phyloP scores from a whole-genome alignment of 2,329 filamentous ascomycete genomes.

The Penicillium occitanis region DNA sequence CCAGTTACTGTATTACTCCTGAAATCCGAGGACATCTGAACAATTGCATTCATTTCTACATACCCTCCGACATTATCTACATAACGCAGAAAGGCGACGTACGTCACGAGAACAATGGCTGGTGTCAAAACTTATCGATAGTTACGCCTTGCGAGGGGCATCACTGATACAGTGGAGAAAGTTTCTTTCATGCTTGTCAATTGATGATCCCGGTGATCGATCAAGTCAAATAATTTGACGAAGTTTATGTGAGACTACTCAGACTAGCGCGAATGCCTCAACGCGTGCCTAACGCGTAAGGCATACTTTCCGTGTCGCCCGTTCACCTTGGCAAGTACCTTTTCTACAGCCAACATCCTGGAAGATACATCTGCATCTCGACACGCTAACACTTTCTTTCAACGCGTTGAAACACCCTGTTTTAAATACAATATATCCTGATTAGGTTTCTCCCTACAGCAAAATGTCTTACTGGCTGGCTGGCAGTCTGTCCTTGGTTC shows the following conservation, averaged over 20 bases:
- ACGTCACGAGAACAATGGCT: neutral
- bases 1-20: neutral
- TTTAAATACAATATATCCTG: slow-evolving; percentile 2
- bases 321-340: slow-evolving; percentile 5
- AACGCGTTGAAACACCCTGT: slow-evolving; percentile 9
- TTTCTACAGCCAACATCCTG: neutral
- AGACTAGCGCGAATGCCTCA: neutral
- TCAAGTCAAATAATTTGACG: neutral
- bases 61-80: neutral
- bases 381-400: slow-evolving; percentile 10
- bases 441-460: neutral
- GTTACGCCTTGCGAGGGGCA: neutral
- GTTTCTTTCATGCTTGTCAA: slow-evolving; percentile 9
- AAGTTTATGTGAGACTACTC: neutral
- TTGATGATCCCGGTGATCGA: neutral
- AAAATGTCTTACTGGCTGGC: neutral
- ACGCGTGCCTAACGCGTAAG: slow-evolving; percentile 17
- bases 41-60: neutral
- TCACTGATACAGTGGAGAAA: neutral
- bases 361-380: neutral
- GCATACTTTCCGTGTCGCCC: neutral
- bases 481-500: neutral
- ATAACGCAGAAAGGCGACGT: neutral
- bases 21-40: neutral
- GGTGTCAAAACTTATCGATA: slow-evolving; percentile 1